Evolutionary conservation across 2,329 filamentous ascomycete species (phyloP).

Genomic region (Mycocentrospora acerina): DNA sequence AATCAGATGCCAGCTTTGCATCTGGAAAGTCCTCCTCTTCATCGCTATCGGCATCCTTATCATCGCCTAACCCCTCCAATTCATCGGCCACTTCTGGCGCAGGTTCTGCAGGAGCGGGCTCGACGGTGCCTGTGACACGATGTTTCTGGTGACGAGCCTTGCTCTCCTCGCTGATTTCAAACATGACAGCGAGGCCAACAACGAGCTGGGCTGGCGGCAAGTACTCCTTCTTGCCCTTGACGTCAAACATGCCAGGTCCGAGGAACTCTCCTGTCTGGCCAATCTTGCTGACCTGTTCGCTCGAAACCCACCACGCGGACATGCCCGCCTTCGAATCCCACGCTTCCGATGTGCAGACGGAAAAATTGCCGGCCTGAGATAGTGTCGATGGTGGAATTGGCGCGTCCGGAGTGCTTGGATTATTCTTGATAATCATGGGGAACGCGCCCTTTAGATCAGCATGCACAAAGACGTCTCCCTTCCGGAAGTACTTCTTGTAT

Average conservation of each 20-base stretch:
- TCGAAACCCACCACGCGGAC: slow-evolving; percentile 93
- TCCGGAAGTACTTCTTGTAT: slow-evolving; percentile 82
- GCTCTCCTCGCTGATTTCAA: slow-evolving; percentile 86
- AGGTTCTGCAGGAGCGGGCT: slow-evolving; percentile 22
- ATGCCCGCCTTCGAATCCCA: slow-evolving; percentile 98
- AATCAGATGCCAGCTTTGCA: slow-evolving; percentile 39
- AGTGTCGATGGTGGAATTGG: slow-evolving; percentile 90
- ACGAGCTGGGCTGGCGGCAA: slow-evolving; percentile 84
- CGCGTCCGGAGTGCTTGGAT: slow-evolving; percentile 71
- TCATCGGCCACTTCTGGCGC: slow-evolving; percentile 17
- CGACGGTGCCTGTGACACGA: slow-evolving; percentile 53
- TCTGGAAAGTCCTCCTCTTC: slow-evolving; percentile 52
- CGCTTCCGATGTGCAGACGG: slow-evolving; percentile 81
- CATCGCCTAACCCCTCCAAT: slow-evolving; percentile 14
- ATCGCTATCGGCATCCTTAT: slow-evolving; percentile 34
- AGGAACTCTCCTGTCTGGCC: slow-evolving; percentile 79
- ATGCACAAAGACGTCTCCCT: slow-evolving; percentile 89
- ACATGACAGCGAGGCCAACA: slow-evolving; percentile 84
- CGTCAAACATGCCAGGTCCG: slow-evolving; percentile 73
- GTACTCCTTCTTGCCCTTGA: slow-evolving; percentile 87
- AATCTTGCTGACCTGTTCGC: slow-evolving; percentile 87
- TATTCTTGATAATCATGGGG: slow-evolving; percentile 89
- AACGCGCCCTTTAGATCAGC: slow-evolving; percentile 84
- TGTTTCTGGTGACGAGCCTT: slow-evolving; percentile 79
- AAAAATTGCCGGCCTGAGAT: slow-evolving; percentile 82